These are phyloP conservation scores for Candida ortonii DNA, from an alignment of 805 yeast species.

Conservation along the genomic window DNA sequence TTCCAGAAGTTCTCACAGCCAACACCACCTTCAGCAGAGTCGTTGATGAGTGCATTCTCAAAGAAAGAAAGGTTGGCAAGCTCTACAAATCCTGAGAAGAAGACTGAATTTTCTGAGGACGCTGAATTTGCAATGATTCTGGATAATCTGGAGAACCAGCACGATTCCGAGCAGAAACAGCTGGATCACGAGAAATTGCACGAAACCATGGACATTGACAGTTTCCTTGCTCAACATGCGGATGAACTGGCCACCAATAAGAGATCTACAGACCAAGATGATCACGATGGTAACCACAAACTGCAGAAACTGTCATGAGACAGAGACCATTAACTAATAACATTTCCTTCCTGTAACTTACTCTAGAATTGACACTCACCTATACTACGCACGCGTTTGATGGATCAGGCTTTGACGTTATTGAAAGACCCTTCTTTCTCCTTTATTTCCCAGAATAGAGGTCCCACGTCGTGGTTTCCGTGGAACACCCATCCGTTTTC, in stretches of 20 bases:
- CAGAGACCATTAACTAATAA: no score
- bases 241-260: conserved; percentile 8
- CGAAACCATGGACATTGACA: conserved; percentile 18
- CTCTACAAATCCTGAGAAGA: conserved; percentile 3
- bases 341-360: conserved; percentile 5
- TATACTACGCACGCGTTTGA: no score
- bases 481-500: conserved; percentile 95
- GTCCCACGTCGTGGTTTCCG: conserved; percentile 92
- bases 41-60: conserved; percentile 2
- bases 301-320: no score
- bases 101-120: conserved; percentile 11
- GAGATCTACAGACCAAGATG: conserved; percentile 6
- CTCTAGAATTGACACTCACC: conserved; percentile 2
- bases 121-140: conserved; percentile 23
- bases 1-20: conserved; percentile 21
- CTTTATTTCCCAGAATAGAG: conserved; percentile 87
- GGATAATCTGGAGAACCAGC: conserved; percentile 21
- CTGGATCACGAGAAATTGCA: conserved; percentile 2
- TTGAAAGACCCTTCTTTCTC: conserved; percentile 86
- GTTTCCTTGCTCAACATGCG: conserved; percentile 24
- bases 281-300: conserved; percentile 1
- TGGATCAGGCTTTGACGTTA: conserved; percentile 59
- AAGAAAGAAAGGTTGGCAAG: conserved; percentile 1
- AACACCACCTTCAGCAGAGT: conserved; percentile 12
- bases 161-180: conserved; percentile 15